Percentiles rank a stretch among this genome's conserved stretches.
phyloP scores from a whole-genome alignment of 108 stramenopile genomes.

The Phaeodactylum tricornutum region DNA sequence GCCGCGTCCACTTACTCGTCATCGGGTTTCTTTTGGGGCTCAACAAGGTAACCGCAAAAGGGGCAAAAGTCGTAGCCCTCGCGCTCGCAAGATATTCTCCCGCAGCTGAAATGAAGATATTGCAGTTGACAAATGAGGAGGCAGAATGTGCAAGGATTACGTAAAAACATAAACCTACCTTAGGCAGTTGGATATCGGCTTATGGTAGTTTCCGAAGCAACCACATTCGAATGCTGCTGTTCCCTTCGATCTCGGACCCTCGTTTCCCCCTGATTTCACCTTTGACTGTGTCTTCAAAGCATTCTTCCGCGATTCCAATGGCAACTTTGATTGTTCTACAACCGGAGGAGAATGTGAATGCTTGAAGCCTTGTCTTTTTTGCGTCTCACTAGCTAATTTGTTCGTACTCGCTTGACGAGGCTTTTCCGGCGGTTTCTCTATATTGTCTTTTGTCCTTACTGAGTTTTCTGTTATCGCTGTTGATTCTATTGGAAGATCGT shows the following conservation, averaged over 20 bases:
- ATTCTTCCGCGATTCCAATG: background rate
- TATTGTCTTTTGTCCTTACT: constrained; percentile 1
- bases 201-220: constrained; percentile 42
- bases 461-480: background rate
- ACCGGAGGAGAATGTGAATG: background rate
- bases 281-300: constrained; percentile 1
- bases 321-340: background rate
- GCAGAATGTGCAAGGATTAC: background rate
- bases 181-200: constrained; percentile 46
- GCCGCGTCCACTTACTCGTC: too few relatives aligned
- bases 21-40: constrained; percentile 3
- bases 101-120: constrained; percentile 20
- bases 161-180: background rate
- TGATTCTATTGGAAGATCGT: background rate
- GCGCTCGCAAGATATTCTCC: constrained; percentile 33
- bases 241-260: constrained; percentile 4
- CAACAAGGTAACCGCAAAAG: constrained; percentile 31
- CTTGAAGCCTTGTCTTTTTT: background rate
- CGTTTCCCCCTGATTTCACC: background rate
- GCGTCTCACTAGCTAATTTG: background rate
- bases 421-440: background rate
- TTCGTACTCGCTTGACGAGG: background rate
- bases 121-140: background rate
- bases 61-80: constrained; percentile 53
- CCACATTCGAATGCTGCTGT: constrained; percentile 22